Evolutionary conservation across 2,329 filamentous ascomycete species (phyloP).

Genomic region (Esteya vermicola): DNA sequence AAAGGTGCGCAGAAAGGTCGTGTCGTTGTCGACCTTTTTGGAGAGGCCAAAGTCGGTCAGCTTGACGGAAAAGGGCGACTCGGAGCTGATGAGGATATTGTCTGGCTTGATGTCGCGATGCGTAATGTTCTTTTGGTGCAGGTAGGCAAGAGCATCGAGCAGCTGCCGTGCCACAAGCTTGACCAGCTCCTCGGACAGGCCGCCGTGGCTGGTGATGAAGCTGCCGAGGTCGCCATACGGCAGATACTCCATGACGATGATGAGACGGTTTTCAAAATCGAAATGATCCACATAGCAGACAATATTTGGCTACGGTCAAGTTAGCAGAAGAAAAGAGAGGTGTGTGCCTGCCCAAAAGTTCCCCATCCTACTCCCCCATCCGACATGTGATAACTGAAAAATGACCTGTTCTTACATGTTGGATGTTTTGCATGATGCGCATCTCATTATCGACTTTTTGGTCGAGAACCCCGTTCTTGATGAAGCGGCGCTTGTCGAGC

Average conservation of each 20-base stretch:
- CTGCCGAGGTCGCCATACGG: slow-evolving; percentile 69
- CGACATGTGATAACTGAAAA: neutral
- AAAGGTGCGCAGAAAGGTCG: slow-evolving; percentile 90
- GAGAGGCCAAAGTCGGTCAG: slow-evolving; percentile 93
- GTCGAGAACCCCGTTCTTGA: slow-evolving; percentile 82
- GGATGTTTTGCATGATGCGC: slow-evolving; percentile 78
- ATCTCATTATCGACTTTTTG: slow-evolving; percentile 94
- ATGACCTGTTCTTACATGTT: slow-evolving; percentile 56
- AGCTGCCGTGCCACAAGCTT: slow-evolving; percentile 63
- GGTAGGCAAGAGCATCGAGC: slow-evolving; percentile 67
- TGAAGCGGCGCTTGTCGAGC: slow-evolving; percentile 81
- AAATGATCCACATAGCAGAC: slow-evolving; percentile 84
- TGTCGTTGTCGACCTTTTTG: slow-evolving; percentile 79
- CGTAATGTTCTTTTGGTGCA: slow-evolving; percentile 80
- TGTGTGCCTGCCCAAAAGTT: too few species aligned
- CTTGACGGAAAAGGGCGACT: slow-evolving; percentile 68
- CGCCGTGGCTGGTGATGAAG: slow-evolving; percentile 46
- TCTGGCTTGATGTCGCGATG: slow-evolving; percentile 98
- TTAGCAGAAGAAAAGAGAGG: neutral
- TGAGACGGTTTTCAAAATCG: slow-evolving; percentile 67
- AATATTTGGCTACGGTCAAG: slow-evolving; percentile 55
- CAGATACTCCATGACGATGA: slow-evolving; percentile 95
- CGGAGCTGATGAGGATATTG: slow-evolving; percentile 74
- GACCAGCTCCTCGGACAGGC: slow-evolving; percentile 54
- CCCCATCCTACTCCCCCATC: too few species aligned